A percentile compares a stretch with the other conserved stretches of the same genome.
These are phyloP conservation scores for Coelastrella sp. DNA, from an alignment of 139 green algal species.

Conservation along the genomic window DNA sequence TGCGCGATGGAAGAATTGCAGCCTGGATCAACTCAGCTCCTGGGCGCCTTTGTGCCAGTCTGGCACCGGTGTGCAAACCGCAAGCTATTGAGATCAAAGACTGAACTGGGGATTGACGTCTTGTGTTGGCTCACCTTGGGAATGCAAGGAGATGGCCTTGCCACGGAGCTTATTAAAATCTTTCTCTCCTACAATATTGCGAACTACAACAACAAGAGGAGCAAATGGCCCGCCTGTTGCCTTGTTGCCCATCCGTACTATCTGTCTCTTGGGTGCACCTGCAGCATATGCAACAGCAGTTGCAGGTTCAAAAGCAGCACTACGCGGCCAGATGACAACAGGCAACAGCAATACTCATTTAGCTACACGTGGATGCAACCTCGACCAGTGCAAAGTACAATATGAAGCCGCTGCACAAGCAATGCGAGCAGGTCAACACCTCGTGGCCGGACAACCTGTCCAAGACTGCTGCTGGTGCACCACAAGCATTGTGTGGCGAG, in stretches of 20 bases:
- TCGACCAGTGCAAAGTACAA: background rate
- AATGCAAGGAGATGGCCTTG: slow-evolving; percentile 98
- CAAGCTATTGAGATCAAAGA: too few species aligned
- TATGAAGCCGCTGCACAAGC: too few species aligned
- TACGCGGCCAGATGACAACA: background rate
- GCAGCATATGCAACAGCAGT: slow-evolving; percentile 1
- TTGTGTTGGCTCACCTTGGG: slow-evolving; percentile 78
- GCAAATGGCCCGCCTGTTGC: slow-evolving; percentile 86
- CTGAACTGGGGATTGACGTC: too few species aligned
- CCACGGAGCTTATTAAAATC: slow-evolving; percentile 97
- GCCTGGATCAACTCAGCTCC: too few species aligned
- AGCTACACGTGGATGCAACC: background rate
- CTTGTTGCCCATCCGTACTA: slow-evolving; percentile 84
- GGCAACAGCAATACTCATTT: background rate
- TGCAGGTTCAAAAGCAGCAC: background rate
- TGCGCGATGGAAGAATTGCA: too few species aligned
- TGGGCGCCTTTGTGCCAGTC: too few species aligned
- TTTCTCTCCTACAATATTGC: slow-evolving; percentile 91
- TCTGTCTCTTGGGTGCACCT: slow-evolving; percentile 33
- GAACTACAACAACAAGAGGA: slow-evolving; percentile 85
- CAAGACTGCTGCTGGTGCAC: too few species aligned
- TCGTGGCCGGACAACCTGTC: background rate
- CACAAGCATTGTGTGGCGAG: too few species aligned
- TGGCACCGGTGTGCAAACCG: too few species aligned
- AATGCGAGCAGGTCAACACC: background rate